These are phyloP conservation scores for Penicillium waksmanii DNA, from an alignment of 495 filamentous ascomycete species.

Conservation along the genomic window DNA sequence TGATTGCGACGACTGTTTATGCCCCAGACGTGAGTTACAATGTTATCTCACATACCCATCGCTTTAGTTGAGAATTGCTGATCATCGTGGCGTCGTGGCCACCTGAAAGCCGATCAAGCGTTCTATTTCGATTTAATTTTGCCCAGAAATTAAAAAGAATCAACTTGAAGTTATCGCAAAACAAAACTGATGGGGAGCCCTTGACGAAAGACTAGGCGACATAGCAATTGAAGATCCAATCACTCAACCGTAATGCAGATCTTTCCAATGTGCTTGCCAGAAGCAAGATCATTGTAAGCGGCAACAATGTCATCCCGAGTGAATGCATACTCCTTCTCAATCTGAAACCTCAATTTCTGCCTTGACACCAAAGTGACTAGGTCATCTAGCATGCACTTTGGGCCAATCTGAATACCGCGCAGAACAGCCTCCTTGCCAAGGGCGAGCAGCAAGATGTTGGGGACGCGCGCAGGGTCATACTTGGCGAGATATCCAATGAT, in stretches of 20 bases:
- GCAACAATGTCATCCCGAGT: constrained; percentile 17
- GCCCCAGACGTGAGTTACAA: too few species aligned
- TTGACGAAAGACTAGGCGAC: too few species aligned
- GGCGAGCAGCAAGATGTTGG: constrained; percentile 17
- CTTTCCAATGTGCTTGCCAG: constrained; percentile 22
- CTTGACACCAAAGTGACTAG: constrained; percentile 12
- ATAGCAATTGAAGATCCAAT: neutral
- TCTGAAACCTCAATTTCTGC: constrained; percentile 13
- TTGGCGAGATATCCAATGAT: constrained; percentile 26
- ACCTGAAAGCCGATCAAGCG: too few species aligned
- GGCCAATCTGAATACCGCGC: constrained; percentile 19
- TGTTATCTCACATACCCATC: too few species aligned
- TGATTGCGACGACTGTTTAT: too few species aligned
- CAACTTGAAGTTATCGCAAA: too few species aligned
- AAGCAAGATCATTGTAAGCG: constrained; percentile 12
- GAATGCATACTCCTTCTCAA: constrained; percentile 23
- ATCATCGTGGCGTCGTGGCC: too few species aligned
- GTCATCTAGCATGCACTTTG: constrained; percentile 21
- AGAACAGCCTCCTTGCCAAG: constrained; percentile 17
- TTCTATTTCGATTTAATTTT: neutral
- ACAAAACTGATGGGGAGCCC: too few species aligned
- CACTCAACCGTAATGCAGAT: constrained; percentile 20
- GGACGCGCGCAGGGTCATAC: neutral
- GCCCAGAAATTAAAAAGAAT: neutral
- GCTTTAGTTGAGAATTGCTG: too few species aligned